phyloP scores from a whole-genome alignment of 225 moss, liverwort and hornwort species.

The Physcomitrium patens region DNA sequence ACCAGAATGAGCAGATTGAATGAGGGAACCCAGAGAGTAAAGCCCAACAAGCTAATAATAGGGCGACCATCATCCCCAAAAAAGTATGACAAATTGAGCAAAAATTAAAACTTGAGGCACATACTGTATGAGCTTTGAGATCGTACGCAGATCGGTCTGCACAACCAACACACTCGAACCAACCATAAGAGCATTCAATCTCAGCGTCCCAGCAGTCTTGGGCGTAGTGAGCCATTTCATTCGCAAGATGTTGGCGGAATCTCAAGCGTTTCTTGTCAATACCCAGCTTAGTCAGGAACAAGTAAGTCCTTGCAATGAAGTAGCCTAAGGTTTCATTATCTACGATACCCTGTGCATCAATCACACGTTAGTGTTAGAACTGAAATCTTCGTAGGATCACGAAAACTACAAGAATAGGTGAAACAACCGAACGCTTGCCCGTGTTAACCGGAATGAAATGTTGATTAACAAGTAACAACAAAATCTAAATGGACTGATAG shows the following conservation, averaged over 20 bases:
- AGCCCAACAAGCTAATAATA: neutral
- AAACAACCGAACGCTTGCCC: neutral
- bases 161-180: slow-evolving; percentile 96
- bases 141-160: slow-evolving; percentile 97
- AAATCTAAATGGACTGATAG: neutral
- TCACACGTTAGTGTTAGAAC: neutral
- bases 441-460: neutral
- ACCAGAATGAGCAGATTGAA: slow-evolving; percentile 12
- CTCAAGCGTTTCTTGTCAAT: slow-evolving; percentile 77
- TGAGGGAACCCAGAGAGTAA: neutral
- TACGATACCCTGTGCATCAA: slow-evolving; percentile 66
- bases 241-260: slow-evolving; percentile 88
- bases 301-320: slow-evolving; percentile 87
- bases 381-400: neutral
- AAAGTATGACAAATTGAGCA: neutral
- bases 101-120: slow-evolving; percentile 20
- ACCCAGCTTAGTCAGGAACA: slow-evolving; percentile 89
- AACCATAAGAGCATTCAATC: slow-evolving; percentile 95
- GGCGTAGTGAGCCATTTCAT: slow-evolving; percentile 98
- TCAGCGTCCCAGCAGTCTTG: slow-evolving; percentile 99
- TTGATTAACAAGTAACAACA: neutral
- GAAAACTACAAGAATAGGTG: neutral
- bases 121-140: slow-evolving; percentile 88
- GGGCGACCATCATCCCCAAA: neutral
- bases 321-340: slow-evolving; percentile 96